These are phyloP conservation scores for Coniochaeta ligniaria DNA, from an alignment of 2,329 filamentous ascomycete species.

Conservation along the genomic window DNA sequence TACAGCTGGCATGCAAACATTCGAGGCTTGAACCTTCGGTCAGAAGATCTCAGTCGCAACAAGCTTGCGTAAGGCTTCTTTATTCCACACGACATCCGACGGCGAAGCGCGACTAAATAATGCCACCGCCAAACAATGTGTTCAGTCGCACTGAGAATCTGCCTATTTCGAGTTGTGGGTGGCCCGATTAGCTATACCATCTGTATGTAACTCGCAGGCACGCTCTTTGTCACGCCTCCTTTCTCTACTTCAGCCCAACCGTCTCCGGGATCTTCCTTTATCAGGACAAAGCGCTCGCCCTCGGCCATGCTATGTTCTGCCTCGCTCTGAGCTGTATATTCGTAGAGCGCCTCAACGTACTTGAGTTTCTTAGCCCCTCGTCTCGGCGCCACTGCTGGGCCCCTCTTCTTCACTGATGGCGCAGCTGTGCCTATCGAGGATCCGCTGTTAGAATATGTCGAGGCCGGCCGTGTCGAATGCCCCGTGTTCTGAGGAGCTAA, in stretches of 20 bases:
- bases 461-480: slow-evolving; percentile 54
- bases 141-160: neutral
- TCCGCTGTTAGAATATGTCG: slow-evolving; percentile 71
- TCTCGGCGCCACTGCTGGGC: slow-evolving; percentile 82
- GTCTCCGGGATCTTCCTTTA: slow-evolving; percentile 82
- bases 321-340: slow-evolving; percentile 80
- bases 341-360: slow-evolving; percentile 89
- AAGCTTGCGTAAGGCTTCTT: too few species aligned
- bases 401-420: slow-evolving; percentile 66
- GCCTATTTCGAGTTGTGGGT: too few species aligned
- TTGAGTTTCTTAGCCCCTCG: slow-evolving; percentile 89
- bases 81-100: too few species aligned
- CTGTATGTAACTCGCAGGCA: slow-evolving; percentile 90
- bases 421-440: slow-evolving; percentile 49
- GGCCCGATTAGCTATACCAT: slow-evolving; percentile 42
- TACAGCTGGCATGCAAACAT: too few species aligned
- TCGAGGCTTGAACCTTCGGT: too few species aligned
- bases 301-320: slow-evolving; percentile 85
- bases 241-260: slow-evolving; percentile 97
- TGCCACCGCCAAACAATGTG: neutral
- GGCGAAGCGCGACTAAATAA: too few species aligned
- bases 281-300: slow-evolving; percentile 85
- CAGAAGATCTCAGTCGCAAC: too few species aligned
- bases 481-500: slow-evolving; percentile 37
- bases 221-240: slow-evolving; percentile 77